Base-by-base conservation (phyloP, 2,329 filamentous ascomycete genomes). In the Aspergillus ochraceoroseus region DNA sequence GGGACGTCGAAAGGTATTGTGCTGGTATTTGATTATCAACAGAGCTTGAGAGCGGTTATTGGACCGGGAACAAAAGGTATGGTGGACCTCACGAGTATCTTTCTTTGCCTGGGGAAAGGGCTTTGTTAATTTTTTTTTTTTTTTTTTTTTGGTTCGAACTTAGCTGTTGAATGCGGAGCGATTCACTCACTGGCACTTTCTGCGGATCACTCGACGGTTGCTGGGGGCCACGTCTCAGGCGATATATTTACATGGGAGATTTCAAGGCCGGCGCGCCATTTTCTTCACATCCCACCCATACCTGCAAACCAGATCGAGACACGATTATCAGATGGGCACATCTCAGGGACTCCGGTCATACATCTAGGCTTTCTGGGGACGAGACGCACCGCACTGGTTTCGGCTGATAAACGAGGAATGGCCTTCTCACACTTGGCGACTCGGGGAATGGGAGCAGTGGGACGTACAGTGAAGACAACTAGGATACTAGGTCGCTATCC, bases 191-290 rank as follows among this genome's bases (percentile, higher is more conserved):
- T 98, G 43, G 87, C 92, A 4, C 80, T 96, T 43, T 95, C 92
- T 18, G 89, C 90, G 12, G 92, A 98, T 59, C 88, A 96, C 63
- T 85, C 86, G 1, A 95, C 90, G 1, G 76, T 98, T 50, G 92
- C 87, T 22, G 87, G 83, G 25, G 92, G 92, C 3, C 90, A 98
- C 74, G 82, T 81, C 0, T 87, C 83, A 54, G 94, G 92, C 2
- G 82, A 82, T 58, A 95, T 98, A 38, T 96, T 95, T 59, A 98
- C 90, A 0, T 98, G 94, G 94, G 94, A 98, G 62, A 83, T 90
- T 8, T 77, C 79, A 27, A 78, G 85, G 42, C 77, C 85, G n/a
- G 80, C 87, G 2, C 78, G 85, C 20, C 92, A 90, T 0, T 98
- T 98, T 62, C 75, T 98, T 20, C 81, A 87, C 35, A 89, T 98